Conservation (phyloP, 139 green algal species). For the Pseudopediastrum boryanum region DNA sequence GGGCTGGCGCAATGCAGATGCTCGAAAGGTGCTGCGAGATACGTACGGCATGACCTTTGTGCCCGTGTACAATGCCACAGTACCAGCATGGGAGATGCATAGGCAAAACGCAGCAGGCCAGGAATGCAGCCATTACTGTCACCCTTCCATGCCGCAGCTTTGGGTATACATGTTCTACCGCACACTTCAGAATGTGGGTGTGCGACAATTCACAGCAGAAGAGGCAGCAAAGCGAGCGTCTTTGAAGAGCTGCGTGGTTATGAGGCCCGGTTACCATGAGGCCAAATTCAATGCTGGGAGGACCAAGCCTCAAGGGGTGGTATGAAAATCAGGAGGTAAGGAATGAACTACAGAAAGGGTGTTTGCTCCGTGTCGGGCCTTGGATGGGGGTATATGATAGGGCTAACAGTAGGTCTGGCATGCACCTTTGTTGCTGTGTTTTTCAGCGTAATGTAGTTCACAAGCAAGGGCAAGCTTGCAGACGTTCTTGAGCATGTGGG, state of each 20-base stretch:
- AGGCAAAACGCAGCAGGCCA: constrained; percentile 18
- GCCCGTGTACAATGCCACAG: constrained; percentile 27
- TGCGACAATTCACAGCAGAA: not conserved
- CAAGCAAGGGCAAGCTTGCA: too few relatives aligned
- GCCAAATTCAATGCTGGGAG: too few relatives aligned
- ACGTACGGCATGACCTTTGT: constrained; percentile 21
- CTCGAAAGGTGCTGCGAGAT: not conserved
- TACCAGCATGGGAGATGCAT: constrained; percentile 20
- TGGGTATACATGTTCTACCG: constrained; percentile 20
- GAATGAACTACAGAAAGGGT: too few relatives aligned
- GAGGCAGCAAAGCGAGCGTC: not conserved
- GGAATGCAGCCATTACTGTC: constrained; percentile 41
- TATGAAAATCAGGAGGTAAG: too few relatives aligned
- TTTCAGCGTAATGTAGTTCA: too few relatives aligned
- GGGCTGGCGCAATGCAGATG: constrained; percentile 26
- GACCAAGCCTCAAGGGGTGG: too few relatives aligned
- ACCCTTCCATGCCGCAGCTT: constrained; percentile 24
- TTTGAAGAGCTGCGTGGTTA: not conserved
- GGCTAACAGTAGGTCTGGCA: too few relatives aligned
- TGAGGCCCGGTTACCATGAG: constrained; percentile 1
- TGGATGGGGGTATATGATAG: too few relatives aligned
- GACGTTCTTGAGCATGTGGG: too few relatives aligned
- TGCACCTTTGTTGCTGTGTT: too few relatives aligned
- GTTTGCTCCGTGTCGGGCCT: too few relatives aligned
- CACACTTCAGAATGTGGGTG: not conserved